A percentile compares a stretch with the other conserved stretches of the same genome.
phyloP scores from a whole-genome alignment of 768 basidiomycete species.

The Panellus pusillus region DNA sequence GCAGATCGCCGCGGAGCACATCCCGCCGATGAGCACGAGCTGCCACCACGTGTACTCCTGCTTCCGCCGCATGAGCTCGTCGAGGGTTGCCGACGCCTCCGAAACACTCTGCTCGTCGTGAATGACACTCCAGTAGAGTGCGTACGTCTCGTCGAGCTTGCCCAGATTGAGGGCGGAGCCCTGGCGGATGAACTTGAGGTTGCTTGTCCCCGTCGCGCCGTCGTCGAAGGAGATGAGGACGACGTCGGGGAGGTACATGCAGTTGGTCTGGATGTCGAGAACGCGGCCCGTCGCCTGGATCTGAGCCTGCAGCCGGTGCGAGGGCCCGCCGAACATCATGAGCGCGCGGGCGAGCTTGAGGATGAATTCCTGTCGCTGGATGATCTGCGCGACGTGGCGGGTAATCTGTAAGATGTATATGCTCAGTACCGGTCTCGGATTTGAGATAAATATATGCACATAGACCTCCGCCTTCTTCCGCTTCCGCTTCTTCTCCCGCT shows the following conservation, averaged over 20 bases:
- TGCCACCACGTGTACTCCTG: constrained; percentile 63
- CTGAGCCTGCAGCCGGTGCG: constrained; percentile 81
- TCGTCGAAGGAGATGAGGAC: constrained; percentile 86
- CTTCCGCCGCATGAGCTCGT: constrained; percentile 66
- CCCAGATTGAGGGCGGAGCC: constrained; percentile 70
- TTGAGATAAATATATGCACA: constrained; percentile 40
- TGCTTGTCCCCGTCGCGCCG: constrained; percentile 73
- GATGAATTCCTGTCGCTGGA: constrained; percentile 81
- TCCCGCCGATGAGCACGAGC: constrained; percentile 68
- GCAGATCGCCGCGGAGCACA: constrained; percentile 76
- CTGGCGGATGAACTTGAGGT: constrained; percentile 78
- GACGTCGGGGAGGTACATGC: constrained; percentile 74
- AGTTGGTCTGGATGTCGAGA: constrained; percentile 67
- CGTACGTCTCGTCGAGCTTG: constrained; percentile 70
- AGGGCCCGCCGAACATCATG: constrained; percentile 88
- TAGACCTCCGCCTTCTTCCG: constrained; percentile 75
- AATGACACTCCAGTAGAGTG: constrained; percentile 82
- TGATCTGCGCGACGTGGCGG: constrained; percentile 78
- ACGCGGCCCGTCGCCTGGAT: constrained; percentile 77
- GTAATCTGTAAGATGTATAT: constrained; percentile 53
- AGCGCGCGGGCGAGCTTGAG: constrained; percentile 81
- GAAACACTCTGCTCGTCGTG: constrained; percentile 78
- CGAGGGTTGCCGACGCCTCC: constrained; percentile 68
- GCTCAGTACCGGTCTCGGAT: no score
- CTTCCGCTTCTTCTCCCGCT: constrained; percentile 44